Evolutionary conservation across 768 basidiomycete species (phyloP), one percentile per base, ranked within the genome.

Genomic region (Termitomyces sp.): DNA sequence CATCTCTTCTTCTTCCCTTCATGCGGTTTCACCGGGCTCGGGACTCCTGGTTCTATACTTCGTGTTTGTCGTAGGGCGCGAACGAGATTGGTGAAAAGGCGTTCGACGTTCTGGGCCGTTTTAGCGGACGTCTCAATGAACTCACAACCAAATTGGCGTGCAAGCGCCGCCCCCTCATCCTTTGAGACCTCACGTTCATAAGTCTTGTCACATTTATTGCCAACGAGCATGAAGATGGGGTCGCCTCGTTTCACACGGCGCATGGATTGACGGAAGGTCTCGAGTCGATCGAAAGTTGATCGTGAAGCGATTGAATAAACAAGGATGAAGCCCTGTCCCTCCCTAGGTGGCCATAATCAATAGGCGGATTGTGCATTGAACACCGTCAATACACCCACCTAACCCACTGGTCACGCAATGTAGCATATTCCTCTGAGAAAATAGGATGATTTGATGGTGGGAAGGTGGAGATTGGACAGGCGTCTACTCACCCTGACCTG

Each of bases 71-170:
- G 89, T 68, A 94, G 78, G 46, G 83, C 81, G 58, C 91, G 88
- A 55, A 98, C 92, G 59, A 96, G 83, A 62, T 81, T 88, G 66
- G 83, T 91, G 73, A 98, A 98, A 30, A 96, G 84, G 14, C 81
- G 79, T 67, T 98, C 94, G 57, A 98, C 91, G 67, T 98, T 96
- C 66, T 86, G 79, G 47, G 94, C 86, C 37, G 92, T 94, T 78
- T 96, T 96, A 37, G 96, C 96, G n/a, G 88, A 91, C 32, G 96
- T 94, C 71, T 98, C 96, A 70, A 94, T 86, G 71, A 98, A 96
- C 57, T 91, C 90, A 76, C 94, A 97, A 50, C 91, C 91, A 61
- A 95, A 87, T 52, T 83, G 78, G 62, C 84, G 80, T 32, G 97
- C 96, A 52, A 96, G 75, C 9, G 83, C 81, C 17, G 81, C 78